These are phyloP conservation scores for Psilocybe sp. DNA, from an alignment of 768 basidiomycete species.

Conservation along the genomic window DNA sequence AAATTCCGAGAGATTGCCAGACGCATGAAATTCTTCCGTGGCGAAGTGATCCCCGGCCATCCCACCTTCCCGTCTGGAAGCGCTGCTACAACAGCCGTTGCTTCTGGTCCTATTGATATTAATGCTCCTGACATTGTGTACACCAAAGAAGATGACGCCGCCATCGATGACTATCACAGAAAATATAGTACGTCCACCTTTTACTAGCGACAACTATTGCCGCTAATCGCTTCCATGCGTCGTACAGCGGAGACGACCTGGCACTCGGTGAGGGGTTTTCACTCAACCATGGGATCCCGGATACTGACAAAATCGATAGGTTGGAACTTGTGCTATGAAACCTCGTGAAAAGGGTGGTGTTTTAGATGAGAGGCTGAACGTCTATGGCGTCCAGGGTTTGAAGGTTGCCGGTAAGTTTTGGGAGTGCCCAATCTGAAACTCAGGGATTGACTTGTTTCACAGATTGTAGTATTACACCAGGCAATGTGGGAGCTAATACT, in stretches of 20 bases:
- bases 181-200: slow-evolving; percentile 24
- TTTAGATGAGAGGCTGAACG: slow-evolving; percentile 58
- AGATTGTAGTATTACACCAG: slow-evolving; percentile 39
- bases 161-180: slow-evolving; percentile 37
- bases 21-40: slow-evolving; percentile 45
- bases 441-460: not conserved
- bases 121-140: slow-evolving; percentile 37
- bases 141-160: slow-evolving; percentile 36
- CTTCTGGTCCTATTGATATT: slow-evolving; percentile 27
- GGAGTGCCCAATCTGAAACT: not conserved
- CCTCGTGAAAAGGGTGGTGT: slow-evolving; percentile 55
- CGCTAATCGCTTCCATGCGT: not conserved
- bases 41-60: slow-evolving; percentile 32
- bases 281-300: not conserved
- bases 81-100: slow-evolving; percentile 26
- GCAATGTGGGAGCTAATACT: slow-evolving; percentile 39
- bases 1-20: slow-evolving; percentile 50
- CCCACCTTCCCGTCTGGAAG: slow-evolving; percentile 32
- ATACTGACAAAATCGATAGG: slow-evolving; percentile 25
- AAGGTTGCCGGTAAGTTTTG: slow-evolving; percentile 51
- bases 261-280: slow-evolving; percentile 36
- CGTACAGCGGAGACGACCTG: slow-evolving; percentile 43
- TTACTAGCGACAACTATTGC: not conserved
- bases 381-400: slow-evolving; percentile 56
- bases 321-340: slow-evolving; percentile 71